A percentile compares a stretch with the other conserved stretches of the same genome.
phyloP scores from a whole-genome alignment of 2,329 filamentous ascomycete genomes.

The Septoria linicola region DNA sequence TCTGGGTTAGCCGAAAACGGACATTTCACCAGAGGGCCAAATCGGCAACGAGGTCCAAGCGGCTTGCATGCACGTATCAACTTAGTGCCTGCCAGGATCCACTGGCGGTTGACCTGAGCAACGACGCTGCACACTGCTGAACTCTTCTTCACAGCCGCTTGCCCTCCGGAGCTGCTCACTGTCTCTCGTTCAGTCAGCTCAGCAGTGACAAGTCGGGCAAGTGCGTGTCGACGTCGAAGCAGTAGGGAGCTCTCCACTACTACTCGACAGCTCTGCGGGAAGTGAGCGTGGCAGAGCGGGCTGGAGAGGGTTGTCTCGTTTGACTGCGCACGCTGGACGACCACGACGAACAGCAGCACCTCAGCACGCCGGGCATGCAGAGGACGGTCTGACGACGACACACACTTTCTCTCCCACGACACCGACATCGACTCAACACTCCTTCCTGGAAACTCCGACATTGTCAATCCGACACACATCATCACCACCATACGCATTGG shows the following conservation, averaged over 20 bases:
- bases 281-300: background rate
- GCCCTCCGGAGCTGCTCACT: background rate
- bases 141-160: background rate
- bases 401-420: conserved; percentile 12
- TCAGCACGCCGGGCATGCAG: conserved; percentile 9
- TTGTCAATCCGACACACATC: conserved; percentile 5
- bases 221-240: background rate
- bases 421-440: too few relatives aligned
- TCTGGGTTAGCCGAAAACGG: background rate
- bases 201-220: background rate
- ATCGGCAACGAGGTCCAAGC: background rate
- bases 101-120: conserved; percentile 3
- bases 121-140: conserved; percentile 10
- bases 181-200: background rate
- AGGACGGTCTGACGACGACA: conserved; percentile 3
- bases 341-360: background rate
- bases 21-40: background rate
- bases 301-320: background rate
- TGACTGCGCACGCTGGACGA: background rate
- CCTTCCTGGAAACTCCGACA: conserved; percentile 9
- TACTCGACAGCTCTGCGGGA: background rate
- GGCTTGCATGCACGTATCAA: too few relatives aligned
- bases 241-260: background rate
- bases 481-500: conserved; percentile 4
- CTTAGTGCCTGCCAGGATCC: background rate